phyloP scores from a whole-genome alignment of 257 asterid genomes.

The Paulownia fortunei region DNA sequence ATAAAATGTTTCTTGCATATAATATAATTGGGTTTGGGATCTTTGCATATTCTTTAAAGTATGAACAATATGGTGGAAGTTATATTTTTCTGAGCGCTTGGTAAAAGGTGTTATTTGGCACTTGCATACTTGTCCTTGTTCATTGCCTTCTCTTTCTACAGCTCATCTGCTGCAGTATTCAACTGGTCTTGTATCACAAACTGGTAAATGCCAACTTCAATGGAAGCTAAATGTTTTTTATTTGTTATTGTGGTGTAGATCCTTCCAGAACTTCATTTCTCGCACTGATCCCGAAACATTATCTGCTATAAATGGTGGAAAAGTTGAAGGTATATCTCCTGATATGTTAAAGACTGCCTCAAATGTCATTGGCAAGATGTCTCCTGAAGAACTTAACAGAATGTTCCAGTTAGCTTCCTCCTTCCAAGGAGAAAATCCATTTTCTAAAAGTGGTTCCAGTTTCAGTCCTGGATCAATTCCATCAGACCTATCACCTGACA shows the following conservation, averaged over 20 bases:
- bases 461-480: constrained; percentile 63
- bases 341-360: constrained; percentile 90
- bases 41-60: background rate
- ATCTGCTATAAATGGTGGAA: constrained; percentile 76
- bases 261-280: constrained; percentile 84
- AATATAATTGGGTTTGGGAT: background rate
- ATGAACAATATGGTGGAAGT: background rate
- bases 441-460: constrained; percentile 45
- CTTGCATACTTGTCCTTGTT: constrained; percentile 10
- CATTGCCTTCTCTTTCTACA: background rate
- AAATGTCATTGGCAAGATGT: constrained; percentile 72
- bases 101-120: background rate
- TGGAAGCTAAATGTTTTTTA: constrained; percentile 28
- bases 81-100: background rate
- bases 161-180: constrained; percentile 22
- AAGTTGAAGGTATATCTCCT: constrained; percentile 76
- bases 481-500: constrained; percentile 74
- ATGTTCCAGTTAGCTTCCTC: constrained; percentile 87
- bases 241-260: constrained; percentile 49
- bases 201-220: background rate
- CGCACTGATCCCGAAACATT: constrained; percentile 79
- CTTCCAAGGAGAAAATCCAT: constrained; percentile 64
- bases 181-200: constrained; percentile 9
- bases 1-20: background rate
- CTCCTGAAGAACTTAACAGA: constrained; percentile 85